Base-by-base conservation (phyloP, 495 filamentous ascomycete genomes). In the Trichoderma asperelloides region DNA sequence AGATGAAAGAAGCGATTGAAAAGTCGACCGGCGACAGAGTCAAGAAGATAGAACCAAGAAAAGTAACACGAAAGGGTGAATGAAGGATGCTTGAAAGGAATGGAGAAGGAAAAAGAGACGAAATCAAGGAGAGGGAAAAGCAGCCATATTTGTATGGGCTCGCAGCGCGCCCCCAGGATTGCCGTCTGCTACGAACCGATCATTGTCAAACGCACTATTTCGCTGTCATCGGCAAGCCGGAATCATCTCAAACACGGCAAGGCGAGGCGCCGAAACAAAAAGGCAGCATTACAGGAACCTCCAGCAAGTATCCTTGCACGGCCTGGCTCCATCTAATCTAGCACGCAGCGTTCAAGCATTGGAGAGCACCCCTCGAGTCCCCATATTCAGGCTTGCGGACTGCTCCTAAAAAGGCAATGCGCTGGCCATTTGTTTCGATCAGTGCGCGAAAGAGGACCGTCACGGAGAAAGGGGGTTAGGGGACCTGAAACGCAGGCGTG, bases 11-110 rank as follows among this genome's bases (percentile, higher is more conserved):
- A 70, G 71, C 57, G 70, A 72, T 69, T 62, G 70, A 71, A 70
- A 75, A 73, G 79, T 81, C 79, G 79, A 75, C 79, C 79, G 78
- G 79, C 79, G 79, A 81, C 79, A 74, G 70, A 70, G 55, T 60
- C 55, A 60, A 60, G 55, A 60, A 60, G 55, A 60, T 60, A 30
- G 55, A 60, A 60, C 55, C 55, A 25, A 55, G 55, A 60, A 60
- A 30, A 12, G 18, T 68, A 60, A 65, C 49, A 51, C 63, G 45
- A 51, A 57, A 67, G 47, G 43, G 64, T 28, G 63, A 49, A 23
- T 65, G 25, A 39, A 64, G 40, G 62, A 64, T 39, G 33, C 33
- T 64, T 64, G 62, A 64, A 64, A 64, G 62, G 62, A 64, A 45
- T 40, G 62, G 7, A 45, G 49, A 70, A 69, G 69, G 69, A 62